Conservation (phyloP, 257 asterid genomes). For the Solanum medicagineum region DNA sequence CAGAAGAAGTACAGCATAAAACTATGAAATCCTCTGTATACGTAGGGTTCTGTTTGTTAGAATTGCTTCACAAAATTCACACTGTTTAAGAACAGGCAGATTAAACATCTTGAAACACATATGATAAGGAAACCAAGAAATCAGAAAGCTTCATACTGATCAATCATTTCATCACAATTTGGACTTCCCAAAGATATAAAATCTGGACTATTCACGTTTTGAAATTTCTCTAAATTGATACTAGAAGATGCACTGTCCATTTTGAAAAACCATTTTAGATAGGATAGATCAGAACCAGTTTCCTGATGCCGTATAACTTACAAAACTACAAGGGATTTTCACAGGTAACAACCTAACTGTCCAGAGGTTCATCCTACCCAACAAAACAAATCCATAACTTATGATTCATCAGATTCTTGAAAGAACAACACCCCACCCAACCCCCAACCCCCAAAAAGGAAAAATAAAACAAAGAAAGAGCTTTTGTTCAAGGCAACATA, state of each 20-base stretch:
- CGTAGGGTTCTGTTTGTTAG: neutral
- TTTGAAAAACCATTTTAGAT: neutral
- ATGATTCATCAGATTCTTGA: neutral
- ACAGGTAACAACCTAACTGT: neutral
- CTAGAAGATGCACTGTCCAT: neutral
- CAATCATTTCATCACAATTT: neutral
- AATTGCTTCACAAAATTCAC: neutral
- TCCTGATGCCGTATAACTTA: neutral
- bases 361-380: neutral
- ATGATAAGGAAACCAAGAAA: neutral
- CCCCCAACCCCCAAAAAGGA: neutral
- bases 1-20: neutral
- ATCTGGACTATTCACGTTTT: neutral
- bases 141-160: neutral
- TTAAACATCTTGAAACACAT: neutral
- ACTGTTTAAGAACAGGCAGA: neutral
- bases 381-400: neutral
- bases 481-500: constrained; percentile 27
- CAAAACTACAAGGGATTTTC: neutral
- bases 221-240: neutral
- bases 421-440: neutral
- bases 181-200: neutral
- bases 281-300: neutral
- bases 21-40: neutral
- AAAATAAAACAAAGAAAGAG: neutral